These are phyloP conservation scores for Macrolepiota albuminosa DNA, from an alignment of 768 basidiomycete genomes.

Conservation along the genomic window DNA sequence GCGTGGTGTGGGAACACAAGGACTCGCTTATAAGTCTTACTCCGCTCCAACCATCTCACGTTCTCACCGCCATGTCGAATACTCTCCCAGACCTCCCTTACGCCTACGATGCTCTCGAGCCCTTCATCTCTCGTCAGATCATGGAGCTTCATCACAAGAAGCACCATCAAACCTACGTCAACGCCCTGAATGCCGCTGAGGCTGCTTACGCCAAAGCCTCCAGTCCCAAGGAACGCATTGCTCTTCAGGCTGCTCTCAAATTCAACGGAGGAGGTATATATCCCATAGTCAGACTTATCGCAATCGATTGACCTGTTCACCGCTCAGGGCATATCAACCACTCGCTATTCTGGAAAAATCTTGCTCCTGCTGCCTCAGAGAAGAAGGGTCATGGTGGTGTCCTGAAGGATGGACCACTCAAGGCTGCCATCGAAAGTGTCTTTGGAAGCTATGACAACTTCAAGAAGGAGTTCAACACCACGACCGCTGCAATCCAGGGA, in stretches of 20 bases:
- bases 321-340: slow-evolving; percentile 84
- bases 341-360: slow-evolving; percentile 95
- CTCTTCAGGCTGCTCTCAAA: slow-evolving; percentile 85
- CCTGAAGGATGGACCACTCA: slow-evolving; percentile 61
- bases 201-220: slow-evolving; percentile 60
- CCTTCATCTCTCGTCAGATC: slow-evolving; percentile 88
- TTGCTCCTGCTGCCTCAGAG: slow-evolving; percentile 56
- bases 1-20: slow-evolving; percentile 14
- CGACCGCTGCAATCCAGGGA: slow-evolving; percentile 85
- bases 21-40: slow-evolving; percentile 10
- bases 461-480: slow-evolving; percentile 79
- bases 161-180: slow-evolving; percentile 95
- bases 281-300: background rate
- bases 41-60: background rate
- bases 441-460: slow-evolving; percentile 73
- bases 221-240: slow-evolving; percentile 77
- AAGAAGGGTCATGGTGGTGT: slow-evolving; percentile 57
- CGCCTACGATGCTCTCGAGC: slow-evolving; percentile 85
- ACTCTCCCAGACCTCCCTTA: slow-evolving; percentile 69
- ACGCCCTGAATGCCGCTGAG: slow-evolving; percentile 88
- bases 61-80: slow-evolving; percentile 19
- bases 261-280: slow-evolving; percentile 92
- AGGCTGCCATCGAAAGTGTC: slow-evolving; percentile 50
- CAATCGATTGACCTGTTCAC: slow-evolving; percentile 17
- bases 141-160: slow-evolving; percentile 94